Base-by-base conservation (phyloP, 108 stramenopile species). In the Phaeodactylum tricornutum region DNA sequence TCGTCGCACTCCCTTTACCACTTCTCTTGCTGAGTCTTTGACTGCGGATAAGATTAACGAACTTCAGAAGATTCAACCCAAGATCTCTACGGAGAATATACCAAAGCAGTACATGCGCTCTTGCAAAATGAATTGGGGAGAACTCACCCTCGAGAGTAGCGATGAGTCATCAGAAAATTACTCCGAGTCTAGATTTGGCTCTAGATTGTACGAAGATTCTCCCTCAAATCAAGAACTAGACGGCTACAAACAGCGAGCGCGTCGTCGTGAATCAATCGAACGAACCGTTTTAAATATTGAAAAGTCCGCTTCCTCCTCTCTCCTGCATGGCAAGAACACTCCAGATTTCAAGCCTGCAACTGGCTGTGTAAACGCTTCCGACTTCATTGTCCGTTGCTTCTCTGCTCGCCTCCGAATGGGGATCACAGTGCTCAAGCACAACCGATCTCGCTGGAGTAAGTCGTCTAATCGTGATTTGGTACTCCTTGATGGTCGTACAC, bases 391-490 rank as follows among this genome's bases (percentile, higher is more conserved):
- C 6, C 77, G 73, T 1, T 74, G 73, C 59, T 79, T 79, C 58
- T 66, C 72, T 27, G 77, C 73, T 2, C 53, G 77, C 3, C 45
- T 79, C 27, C 65, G 77, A 24, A 39, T 51, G 15, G 77, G 77
- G 12, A 71, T 79, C 29, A 79, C 77, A 7, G 73, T 79, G 5
- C 69, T 79, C 29, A 79, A 79, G 47, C 77, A 79, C 63, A 69
- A 72, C 1, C 47, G 73, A 29, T 52, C 54, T 0, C 69, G 77
- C 2, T 79, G 77, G 77, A 73, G 72, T 47, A 74, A 74, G 43
- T 69, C 67, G 3, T 55, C 68, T n/a, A 35, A 71, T 24, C 54
- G 77, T 0, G 58, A 70, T 17, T 50, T 79, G 12, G 66, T 73
- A 50, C 62, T 79, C 19, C 70, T 71, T 45, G 77, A 79, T 43